Percentiles rank a stretch among this genome's conserved stretches.
Evolutionary conservation across 2,329 filamentous ascomycete species (phyloP).

Genomic region (Thermomyces lanuginosus): DNA sequence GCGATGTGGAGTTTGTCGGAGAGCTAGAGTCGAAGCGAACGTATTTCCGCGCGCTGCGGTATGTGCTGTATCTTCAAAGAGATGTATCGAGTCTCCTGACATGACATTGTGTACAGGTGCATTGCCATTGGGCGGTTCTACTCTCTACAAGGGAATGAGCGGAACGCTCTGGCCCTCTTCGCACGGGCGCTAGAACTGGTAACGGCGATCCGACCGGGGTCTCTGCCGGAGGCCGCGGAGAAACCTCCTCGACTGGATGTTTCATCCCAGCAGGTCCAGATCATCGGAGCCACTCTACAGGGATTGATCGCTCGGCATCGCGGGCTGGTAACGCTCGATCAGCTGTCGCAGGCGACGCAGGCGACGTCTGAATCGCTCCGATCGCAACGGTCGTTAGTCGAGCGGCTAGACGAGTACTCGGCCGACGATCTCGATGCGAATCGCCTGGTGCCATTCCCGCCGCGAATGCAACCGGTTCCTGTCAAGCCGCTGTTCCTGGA

Average conservation of each 20-base stretch:
- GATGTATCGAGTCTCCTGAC: slow-evolving; percentile 5
- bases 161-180: slow-evolving; percentile 73
- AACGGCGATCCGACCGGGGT: slow-evolving; percentile 33
- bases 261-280: slow-evolving; percentile 39
- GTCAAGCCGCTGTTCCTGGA: slow-evolving; percentile 94
- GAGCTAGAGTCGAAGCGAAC: slow-evolving; percentile 62
- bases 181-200: slow-evolving; percentile 52
- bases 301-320: slow-evolving; percentile 65
- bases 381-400: slow-evolving; percentile 47
- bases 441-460: slow-evolving; percentile 76
- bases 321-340: slow-evolving; percentile 69
- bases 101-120: slow-evolving; percentile 35
- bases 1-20: slow-evolving; percentile 57
- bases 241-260: slow-evolving; percentile 54
- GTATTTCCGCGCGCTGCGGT: slow-evolving; percentile 86
- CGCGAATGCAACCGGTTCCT: slow-evolving; percentile 63
- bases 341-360: slow-evolving; percentile 37
- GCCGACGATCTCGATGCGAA: slow-evolving; percentile 52
- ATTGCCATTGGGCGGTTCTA: slow-evolving; percentile 77
- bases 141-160: slow-evolving; percentile 51
- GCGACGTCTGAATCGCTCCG: slow-evolving; percentile 27
- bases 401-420: slow-evolving; percentile 62
- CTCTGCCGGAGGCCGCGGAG: slow-evolving; percentile 26
- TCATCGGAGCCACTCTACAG: slow-evolving; percentile 46
- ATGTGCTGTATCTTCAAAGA: slow-evolving; percentile 15